Percentiles rank a stretch among this genome's conserved stretches.
Evolutionary conservation across 495 filamentous ascomycete species (phyloP).

Genomic region (Penicillium alfredii): DNA sequence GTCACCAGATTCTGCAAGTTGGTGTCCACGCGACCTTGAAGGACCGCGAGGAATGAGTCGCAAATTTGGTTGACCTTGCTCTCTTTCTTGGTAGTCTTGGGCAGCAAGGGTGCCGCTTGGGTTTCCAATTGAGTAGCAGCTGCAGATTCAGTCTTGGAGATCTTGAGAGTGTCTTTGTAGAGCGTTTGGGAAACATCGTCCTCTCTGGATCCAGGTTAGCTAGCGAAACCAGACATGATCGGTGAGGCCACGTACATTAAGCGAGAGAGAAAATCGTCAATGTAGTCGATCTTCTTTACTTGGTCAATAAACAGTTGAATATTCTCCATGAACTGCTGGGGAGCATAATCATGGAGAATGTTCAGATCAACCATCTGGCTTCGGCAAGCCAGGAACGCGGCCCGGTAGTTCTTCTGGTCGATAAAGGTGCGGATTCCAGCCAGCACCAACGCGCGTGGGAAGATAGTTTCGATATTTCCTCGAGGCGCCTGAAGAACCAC

Average conservation of each 20-base stretch:
- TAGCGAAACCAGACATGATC: background rate
- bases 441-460: slow-evolving; percentile 83
- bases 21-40: slow-evolving; percentile 56
- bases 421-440: slow-evolving; percentile 79
- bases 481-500: slow-evolving; percentile 88
- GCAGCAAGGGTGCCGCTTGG: slow-evolving; percentile 3
- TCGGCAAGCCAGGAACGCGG: slow-evolving; percentile 79
- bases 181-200: slow-evolving; percentile 93
- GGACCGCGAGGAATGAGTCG: slow-evolving; percentile 67
- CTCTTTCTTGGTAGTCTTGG: slow-evolving; percentile 19
- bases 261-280: slow-evolving; percentile 89
- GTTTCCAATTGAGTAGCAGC: slow-evolving; percentile 21
- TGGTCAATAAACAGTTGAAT: slow-evolving; percentile 78
- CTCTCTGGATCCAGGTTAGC: slow-evolving; percentile 49
- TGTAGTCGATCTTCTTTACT: slow-evolving; percentile 73
- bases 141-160: slow-evolving; percentile 28
- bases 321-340: slow-evolving; percentile 72
- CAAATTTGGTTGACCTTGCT: slow-evolving; percentile 85
- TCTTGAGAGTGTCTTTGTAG: slow-evolving; percentile 73
- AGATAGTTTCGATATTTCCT: slow-evolving; percentile 94
- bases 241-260: slow-evolving; percentile 57
- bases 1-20: slow-evolving; percentile 91
- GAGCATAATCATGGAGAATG: slow-evolving; percentile 89
- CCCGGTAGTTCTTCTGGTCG: slow-evolving; percentile 69
- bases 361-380: slow-evolving; percentile 97